phyloP scores from a whole-genome alignment of 75 land plant genomes.

The Ceratopteris richardii region DNA sequence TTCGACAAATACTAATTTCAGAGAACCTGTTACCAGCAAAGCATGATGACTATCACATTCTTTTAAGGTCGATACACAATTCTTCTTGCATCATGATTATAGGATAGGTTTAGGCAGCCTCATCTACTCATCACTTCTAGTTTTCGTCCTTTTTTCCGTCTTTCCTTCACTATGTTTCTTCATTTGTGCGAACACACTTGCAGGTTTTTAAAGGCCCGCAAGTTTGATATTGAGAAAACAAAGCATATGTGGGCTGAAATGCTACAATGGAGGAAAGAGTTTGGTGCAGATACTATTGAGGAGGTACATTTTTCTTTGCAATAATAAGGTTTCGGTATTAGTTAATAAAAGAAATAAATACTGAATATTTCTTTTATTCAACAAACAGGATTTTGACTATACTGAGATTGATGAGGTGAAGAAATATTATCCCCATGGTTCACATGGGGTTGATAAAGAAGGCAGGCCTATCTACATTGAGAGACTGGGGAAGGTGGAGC shows the following conservation, averaged over 20 bases:
- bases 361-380: too few relatives aligned
- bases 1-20: constrained; percentile 40
- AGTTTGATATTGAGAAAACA: constrained; percentile 58
- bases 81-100: too few relatives aligned
- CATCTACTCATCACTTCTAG: too few relatives aligned
- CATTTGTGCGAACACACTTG: constrained; percentile 5
- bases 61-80: constrained; percentile 33
- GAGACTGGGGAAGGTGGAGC: constrained; percentile 60
- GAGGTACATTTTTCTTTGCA: too few relatives aligned
- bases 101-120: too few relatives aligned
- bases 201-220: constrained; percentile 77
- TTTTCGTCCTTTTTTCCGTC: too few relatives aligned
- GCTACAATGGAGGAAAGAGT: constrained; percentile 74
- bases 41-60: constrained; percentile 59
- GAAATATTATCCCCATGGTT: constrained; percentile 66
- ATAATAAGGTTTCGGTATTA: too few relatives aligned
- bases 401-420: constrained; percentile 54
- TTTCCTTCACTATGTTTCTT: too few relatives aligned
- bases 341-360: too few relatives aligned
- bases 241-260: constrained; percentile 72
- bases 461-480: constrained; percentile 77
- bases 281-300: constrained; percentile 62
- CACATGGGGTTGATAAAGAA: constrained; percentile 72
- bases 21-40: constrained; percentile 39
- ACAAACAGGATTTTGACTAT: constrained; percentile 59